Conservation (phyloP, 2,329 filamentous ascomycete species). For the Xylariales sp. region DNA sequence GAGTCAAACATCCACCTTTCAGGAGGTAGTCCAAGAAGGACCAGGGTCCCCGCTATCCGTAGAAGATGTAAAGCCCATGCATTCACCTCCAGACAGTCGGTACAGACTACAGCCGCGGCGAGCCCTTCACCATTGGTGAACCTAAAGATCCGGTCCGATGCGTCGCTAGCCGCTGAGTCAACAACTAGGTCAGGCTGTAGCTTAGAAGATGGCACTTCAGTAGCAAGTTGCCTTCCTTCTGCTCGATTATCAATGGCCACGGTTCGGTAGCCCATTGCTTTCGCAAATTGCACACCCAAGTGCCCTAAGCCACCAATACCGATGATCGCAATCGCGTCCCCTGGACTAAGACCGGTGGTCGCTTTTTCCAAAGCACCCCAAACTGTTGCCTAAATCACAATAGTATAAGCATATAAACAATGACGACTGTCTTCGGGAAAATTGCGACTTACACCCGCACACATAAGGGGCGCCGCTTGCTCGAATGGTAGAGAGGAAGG, state of each 20-base stretch:
- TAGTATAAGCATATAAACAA: background rate
- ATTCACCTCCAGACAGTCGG: conserved; percentile 21
- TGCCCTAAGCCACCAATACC: conserved; percentile 53
- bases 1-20: conserved; percentile 16
- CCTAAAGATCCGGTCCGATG: conserved; percentile 10
- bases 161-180: conserved; percentile 11
- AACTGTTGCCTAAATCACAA: background rate
- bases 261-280: conserved; percentile 51
- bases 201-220: conserved; percentile 43
- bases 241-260: conserved; percentile 52
- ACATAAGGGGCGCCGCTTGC: conserved; percentile 54
- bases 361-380: conserved; percentile 20
- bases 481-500: conserved; percentile 45
- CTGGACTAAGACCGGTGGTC: conserved; percentile 24
- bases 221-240: conserved; percentile 47
- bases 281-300: conserved; percentile 53
- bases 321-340: conserved; percentile 49
- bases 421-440: background rate
- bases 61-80: conserved; percentile 14
- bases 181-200: conserved; percentile 11
- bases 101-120: conserved; percentile 16
- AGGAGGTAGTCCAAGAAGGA: conserved; percentile 20
- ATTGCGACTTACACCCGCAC: conserved; percentile 44
- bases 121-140: conserved; percentile 18
- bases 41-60: conserved; percentile 10